Evolutionary conservation across 305 asterid species (phyloP), one percentile per base, ranked within the genome.

Genomic region (Fraxinus velutina): DNA sequence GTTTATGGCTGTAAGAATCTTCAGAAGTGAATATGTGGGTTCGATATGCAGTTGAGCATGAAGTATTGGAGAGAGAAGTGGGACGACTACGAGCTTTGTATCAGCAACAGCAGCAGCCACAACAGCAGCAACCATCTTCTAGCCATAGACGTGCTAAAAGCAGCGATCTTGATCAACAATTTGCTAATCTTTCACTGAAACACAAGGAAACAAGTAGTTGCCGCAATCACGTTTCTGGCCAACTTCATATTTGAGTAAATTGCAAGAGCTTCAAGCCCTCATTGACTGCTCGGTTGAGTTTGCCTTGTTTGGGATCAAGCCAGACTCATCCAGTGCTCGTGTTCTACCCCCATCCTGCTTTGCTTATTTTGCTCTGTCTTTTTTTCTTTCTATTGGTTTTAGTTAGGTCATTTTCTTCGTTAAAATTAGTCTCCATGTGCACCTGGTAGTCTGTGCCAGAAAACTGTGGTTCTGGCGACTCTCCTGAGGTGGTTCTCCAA

Each of bases 21-120:
- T 83, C 42, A 13, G 42, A 80, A 82, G 79, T 83, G 39, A 76
- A 60, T 39, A 6, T 64, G 50, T 84, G 34, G 12, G 21, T 83
- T n/a, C 76, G 24, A 12, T 81, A 37, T 80, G 87, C 91, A 92
- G 97, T 92, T 88, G 97, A 91, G 79, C 95, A 92, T 60, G 97
- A 92, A 21, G 93, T 92, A 37, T 77, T 92, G 84, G 97, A 92
- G 86, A 88, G 92, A 83, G 95, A 92, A 85, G 85, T 80, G 22
- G 90, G 85, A 81, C 87, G 95, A 75, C 86, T 92, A 22, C 88
- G 87, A 44, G 84, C 82, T 68, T 75, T 91, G 77, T 90, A 88
- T 85, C 88, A 86, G 83, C 92, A 90, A 37, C 91, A 90, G 42
- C 90, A 85, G 62, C 90, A 82, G 44, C 84, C 75, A 39, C 92